Base-by-base conservation (phyloP, 371 early-diverging fungal genomes). In the Syncephalastrum contaminatum region DNA sequence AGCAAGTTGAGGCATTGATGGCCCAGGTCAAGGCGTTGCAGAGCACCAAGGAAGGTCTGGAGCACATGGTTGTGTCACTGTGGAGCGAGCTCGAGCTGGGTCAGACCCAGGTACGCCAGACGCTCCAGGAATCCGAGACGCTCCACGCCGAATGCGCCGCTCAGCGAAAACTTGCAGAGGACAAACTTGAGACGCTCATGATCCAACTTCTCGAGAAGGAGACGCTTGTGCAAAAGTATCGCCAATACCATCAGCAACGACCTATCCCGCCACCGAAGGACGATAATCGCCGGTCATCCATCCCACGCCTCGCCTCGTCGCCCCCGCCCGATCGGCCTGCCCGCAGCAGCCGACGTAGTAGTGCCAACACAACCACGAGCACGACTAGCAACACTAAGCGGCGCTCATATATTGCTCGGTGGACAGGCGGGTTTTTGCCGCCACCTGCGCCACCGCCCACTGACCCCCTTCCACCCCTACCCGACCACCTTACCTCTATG, bases 391-490 rank as follows among this genome's bases (percentile, higher is more conserved):
- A 15, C 10, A 24, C 25, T 21, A 48, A 43, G 21, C 40, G 48
- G 42, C 47, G 40, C 14, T 54, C 56, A 14, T 47, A 53, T 44
- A 59, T 59, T 13, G 54, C 63, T 21, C 48, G 57, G 16, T 63
- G 58, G 58, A 58, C 63, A 14, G 63, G 63, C 14, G 54, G 40
- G 19, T 43, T 51, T 15, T 36, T 63, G 7, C 63, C 63, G 39
- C 65, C 65, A 18, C 36, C 53, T 16, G 65, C 57, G 19, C 65
- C 65, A 4, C 65, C 65, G 48, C 65, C 65, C 15, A 65, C 60
- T 2, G 56, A 56, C 30, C 65, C 65, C 7, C 49, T 64, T 18
- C 64, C 64, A 18, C 64, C 64, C n/a, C 16, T 64, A 4, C 64
- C 64, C 15, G 18, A 50, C 8, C 16, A 50, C n/a, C 21, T 44